These are phyloP conservation scores for Amaranthus hypochondriacus DNA, from an alignment of 148 eudicot species.

Conservation along the genomic window DNA sequence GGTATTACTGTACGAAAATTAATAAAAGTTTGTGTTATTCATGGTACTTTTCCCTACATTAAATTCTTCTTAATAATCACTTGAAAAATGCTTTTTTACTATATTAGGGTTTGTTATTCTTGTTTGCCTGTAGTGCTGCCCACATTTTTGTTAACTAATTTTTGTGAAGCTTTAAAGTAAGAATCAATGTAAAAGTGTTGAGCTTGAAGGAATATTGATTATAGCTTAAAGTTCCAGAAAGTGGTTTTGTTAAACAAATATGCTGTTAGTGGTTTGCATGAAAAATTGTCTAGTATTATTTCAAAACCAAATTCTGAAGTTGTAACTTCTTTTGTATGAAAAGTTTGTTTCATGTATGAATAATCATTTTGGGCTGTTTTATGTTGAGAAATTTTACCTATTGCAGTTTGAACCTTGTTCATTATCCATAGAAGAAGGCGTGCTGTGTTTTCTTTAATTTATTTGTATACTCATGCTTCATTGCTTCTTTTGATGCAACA, in stretches of 20 bases:
- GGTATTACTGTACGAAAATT: no score
- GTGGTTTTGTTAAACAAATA: not conserved
- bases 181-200: no score
- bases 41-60: no score
- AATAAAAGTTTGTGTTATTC: no score
- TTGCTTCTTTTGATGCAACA: constrained; percentile 6
- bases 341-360: not conserved
- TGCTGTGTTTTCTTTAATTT: not conserved
- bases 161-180: no score
- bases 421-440: not conserved
- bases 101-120: no score
- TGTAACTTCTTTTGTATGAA: not conserved
- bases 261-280: not conserved
- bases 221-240: not conserved
- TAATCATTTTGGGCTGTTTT: not conserved
- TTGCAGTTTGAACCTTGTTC: not conserved
- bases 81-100: no score
- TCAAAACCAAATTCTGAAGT: not conserved
- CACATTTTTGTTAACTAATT: no score
- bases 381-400: not conserved
- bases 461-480: not conserved
- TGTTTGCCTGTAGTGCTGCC: no score
- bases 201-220: no score
- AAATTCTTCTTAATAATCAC: no score
- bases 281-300: no score